Evolutionary conservation across 169 alveolate genomes (phyloP), one percentile per base, ranked within the genome.

Genomic region (Babesia ovis): DNA sequence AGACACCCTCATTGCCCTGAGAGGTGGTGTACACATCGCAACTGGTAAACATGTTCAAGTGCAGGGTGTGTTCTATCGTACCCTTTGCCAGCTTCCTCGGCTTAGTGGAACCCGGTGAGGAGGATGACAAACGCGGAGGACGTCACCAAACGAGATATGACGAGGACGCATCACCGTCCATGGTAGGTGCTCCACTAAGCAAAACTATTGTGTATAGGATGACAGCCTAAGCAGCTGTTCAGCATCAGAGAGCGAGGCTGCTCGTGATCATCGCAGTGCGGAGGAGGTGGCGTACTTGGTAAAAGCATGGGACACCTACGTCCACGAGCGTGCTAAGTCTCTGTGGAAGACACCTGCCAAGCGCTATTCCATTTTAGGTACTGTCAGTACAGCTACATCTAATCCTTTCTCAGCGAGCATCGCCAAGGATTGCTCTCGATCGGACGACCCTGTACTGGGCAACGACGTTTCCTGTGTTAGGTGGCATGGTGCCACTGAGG

Each of bases 311-410:
- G 97, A 93, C 32, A 90, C 93, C 56, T 94, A 93, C 67, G 95
- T 93, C n/a, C 97, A 94, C 60, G 95, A 96, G 32, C 74, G 97
- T 59, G 97, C 97, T 58, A 89, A 92, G 67, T 92, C 88, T 50
- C 91, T 91, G 57, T 94, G 97, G 97, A 92, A 90, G 62, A 85
- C 93, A 14, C 83, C 94, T 0, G 95, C 91, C 37, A 92, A 87
- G 54, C 85, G 91, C 20, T 91, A 88, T 61, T 81, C 91, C 41
- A 91, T 94, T n/a, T 60, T 94, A 51, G 74, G 97, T 92, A 62
- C 34, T 39, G 46, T 89, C 25, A 18, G 29, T 32, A 46, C 31
- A 27, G 23, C 43, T n/a, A 35, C 9, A 16, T 12, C 42, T 35
- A 23, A 25, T 37, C 48, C n/a, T 22, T 18, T 5, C 51, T 23